These are phyloP conservation scores for Microstegium vimineum DNA, from an alignment of 176 grass and related monocot species.

Conservation along the genomic window DNA sequence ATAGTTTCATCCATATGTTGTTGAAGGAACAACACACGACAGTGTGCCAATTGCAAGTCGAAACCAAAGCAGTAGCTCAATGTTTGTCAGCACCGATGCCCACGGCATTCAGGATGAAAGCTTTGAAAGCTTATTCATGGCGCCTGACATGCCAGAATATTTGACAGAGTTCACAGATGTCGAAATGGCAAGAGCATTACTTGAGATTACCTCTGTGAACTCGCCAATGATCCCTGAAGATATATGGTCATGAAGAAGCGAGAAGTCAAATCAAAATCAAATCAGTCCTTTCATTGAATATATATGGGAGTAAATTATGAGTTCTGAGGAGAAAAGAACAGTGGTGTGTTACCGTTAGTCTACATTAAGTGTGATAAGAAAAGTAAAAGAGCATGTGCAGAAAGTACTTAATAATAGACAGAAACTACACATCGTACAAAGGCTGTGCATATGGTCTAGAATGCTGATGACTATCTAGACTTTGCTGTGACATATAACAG, in stretches of 20 bases:
- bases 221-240: background rate
- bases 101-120: background rate
- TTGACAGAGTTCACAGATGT: background rate
- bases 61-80: too few relatives aligned
- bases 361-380: background rate
- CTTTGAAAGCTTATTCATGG: background rate
- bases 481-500: background rate
- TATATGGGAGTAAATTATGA: background rate
- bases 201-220: background rate
- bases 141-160: slow-evolving; percentile 1
- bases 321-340: background rate
- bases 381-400: background rate
- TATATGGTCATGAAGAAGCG: background rate
- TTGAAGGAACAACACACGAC: background rate
- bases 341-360: background rate
- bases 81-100: background rate
- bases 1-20: background rate
- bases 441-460: background rate
- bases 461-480: background rate
- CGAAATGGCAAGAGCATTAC: background rate
- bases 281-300: background rate
- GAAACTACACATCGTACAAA: background rate
- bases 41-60: background rate
- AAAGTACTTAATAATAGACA: background rate
- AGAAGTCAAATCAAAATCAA: background rate